Evolutionary conservation across 106 monocot species (phyloP).

Genomic region (Cymbidium sinense): DNA sequence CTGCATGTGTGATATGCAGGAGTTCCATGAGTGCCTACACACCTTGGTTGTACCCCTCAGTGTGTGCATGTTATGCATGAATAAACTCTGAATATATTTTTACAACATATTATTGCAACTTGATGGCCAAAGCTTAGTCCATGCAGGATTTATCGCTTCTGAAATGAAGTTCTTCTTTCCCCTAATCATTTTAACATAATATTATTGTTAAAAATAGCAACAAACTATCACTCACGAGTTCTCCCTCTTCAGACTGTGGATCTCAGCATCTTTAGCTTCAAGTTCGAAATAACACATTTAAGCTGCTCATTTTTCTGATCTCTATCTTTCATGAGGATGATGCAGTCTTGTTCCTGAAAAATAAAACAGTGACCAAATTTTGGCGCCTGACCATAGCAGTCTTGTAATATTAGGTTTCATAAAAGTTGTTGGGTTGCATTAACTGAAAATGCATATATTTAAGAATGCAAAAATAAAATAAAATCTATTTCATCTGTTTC

Average conservation of each 20-base stretch:
- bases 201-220: background rate
- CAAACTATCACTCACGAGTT: conserved; percentile 34
- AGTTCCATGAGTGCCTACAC: background rate
- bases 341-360: conserved; percentile 50
- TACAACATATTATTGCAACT: background rate
- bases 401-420: background rate
- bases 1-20: background rate
- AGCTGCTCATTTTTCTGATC: conserved; percentile 48
- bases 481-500: background rate
- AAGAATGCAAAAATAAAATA: background rate
- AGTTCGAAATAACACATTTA: conserved; percentile 25
- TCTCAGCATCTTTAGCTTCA: conserved; percentile 58
- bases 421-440: too few relatives aligned
- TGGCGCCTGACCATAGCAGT: background rate
- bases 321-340: conserved; percentile 38
- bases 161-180: background rate
- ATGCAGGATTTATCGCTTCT: background rate
- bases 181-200: background rate
- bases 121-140: background rate
- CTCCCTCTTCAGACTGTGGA: conserved; percentile 37
- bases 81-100: background rate
- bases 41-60: background rate
- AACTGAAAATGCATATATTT: background rate
- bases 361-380: background rate
- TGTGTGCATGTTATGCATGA: background rate